Conservation (phyloP, 2,329 filamentous ascomycete genomes). For the Fusarium domesticum region DNA sequence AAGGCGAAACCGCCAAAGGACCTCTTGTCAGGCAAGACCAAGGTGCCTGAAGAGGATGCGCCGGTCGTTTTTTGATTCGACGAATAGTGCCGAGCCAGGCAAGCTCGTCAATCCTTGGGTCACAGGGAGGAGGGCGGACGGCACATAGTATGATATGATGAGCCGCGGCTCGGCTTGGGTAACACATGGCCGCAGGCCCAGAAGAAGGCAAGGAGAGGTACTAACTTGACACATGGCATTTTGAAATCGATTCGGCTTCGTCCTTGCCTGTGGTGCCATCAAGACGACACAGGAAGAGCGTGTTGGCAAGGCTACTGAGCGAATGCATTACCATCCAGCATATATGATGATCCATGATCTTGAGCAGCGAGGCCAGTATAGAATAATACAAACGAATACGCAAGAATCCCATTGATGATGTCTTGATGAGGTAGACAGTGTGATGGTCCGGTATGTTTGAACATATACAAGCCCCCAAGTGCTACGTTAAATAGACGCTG, state of each 20-base stretch:
- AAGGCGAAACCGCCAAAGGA: constrained; percentile 37
- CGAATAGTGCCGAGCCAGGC: not conserved
- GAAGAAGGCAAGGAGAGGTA: too few relatives aligned
- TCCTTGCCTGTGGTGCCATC: too few relatives aligned
- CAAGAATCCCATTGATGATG: not conserved
- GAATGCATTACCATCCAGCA: too few relatives aligned
- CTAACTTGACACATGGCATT: too few relatives aligned
- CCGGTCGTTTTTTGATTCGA: constrained; percentile 3
- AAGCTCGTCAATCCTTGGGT: not conserved
- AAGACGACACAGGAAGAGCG: too few relatives aligned
- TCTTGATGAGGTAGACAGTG: too few relatives aligned
- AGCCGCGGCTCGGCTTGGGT: constrained; percentile 3
- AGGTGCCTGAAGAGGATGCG: constrained; percentile 9
- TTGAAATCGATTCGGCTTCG: too few relatives aligned
- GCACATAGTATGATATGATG: constrained; percentile 11
- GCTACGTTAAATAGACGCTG: too few relatives aligned
- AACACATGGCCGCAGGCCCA: constrained; percentile 2
- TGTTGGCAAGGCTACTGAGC: too few relatives aligned
- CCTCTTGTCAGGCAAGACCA: constrained; percentile 19
- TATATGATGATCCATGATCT: too few relatives aligned
- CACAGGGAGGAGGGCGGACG: not conserved
- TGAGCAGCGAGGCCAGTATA: not conserved
- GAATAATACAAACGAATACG: not conserved
- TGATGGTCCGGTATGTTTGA: too few relatives aligned
- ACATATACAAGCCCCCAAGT: too few relatives aligned